phyloP scores from a whole-genome alignment of 495 filamentous ascomycete species.

The Chaetomidium leptoderma region DNA sequence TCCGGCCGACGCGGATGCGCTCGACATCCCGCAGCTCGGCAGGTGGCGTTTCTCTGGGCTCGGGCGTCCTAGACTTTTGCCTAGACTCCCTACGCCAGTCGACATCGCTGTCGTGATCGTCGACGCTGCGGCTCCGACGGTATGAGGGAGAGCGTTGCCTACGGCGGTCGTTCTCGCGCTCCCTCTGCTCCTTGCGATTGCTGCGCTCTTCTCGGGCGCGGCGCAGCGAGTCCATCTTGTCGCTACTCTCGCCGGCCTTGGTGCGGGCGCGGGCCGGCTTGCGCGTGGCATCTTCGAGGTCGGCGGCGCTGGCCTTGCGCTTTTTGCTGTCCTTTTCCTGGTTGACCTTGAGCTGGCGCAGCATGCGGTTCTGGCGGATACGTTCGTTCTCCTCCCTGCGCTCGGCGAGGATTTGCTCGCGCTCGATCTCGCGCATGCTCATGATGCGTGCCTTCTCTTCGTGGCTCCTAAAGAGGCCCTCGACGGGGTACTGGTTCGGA shows the following conservation, averaged over 20 bases:
- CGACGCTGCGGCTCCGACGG: slow-evolving; percentile 53
- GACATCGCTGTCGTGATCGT: slow-evolving; percentile 73
- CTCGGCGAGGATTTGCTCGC: slow-evolving; percentile 84
- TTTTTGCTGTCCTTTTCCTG: slow-evolving; percentile 66
- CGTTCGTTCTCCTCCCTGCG: slow-evolving; percentile 77
- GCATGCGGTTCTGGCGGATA: slow-evolving; percentile 72
- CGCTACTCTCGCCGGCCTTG: slow-evolving; percentile 72
- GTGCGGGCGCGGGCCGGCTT: slow-evolving; percentile 82
- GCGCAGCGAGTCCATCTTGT: slow-evolving; percentile 77
- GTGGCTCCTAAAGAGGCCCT: slow-evolving; percentile 75
- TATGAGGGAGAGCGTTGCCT: slow-evolving; percentile 45
- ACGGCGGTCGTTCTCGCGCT: slow-evolving; percentile 60
- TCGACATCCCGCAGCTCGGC: slow-evolving; percentile 77
- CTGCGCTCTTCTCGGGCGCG: slow-evolving; percentile 78
- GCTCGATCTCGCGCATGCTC: slow-evolving; percentile 81
- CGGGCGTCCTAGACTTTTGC: slow-evolving; percentile 44
- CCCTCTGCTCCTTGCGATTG: slow-evolving; percentile 68
- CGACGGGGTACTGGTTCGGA: slow-evolving; percentile 75
- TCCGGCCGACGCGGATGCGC: slow-evolving; percentile 72
- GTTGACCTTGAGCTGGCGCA: slow-evolving; percentile 73
- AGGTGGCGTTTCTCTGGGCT: slow-evolving; percentile 46
- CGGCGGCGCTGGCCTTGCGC: slow-evolving; percentile 70
- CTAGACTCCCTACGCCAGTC: slow-evolving; percentile 55
- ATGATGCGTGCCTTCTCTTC: slow-evolving; percentile 79
- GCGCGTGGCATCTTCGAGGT: slow-evolving; percentile 65